These are phyloP conservation scores for Stylosanthes scabra DNA, from an alignment of 331 rosid genomes.

Conservation along the genomic window DNA sequence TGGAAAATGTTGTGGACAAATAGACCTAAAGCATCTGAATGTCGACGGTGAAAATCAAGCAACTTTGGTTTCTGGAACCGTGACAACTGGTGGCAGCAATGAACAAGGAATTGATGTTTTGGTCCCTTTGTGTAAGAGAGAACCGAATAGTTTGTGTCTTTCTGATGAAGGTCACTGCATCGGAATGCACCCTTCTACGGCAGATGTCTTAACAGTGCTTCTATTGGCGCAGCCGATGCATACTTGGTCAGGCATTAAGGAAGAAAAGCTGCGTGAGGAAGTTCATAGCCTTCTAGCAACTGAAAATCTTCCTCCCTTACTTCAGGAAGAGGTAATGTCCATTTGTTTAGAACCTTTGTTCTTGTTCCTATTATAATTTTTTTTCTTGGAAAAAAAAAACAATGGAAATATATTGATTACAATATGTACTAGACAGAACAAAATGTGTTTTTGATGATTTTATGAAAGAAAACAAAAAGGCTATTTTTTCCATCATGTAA, in stretches of 20 bases:
- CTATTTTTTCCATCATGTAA: neutral
- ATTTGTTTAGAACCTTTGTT: slow-evolving; percentile 22
- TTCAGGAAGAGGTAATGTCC: slow-evolving; percentile 76
- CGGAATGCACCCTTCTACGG: slow-evolving; percentile 74
- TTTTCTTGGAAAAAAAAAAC: neutral
- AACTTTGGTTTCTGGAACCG: slow-evolving; percentile 73
- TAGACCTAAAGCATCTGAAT: slow-evolving; percentile 55
- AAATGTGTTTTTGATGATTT: slow-evolving; percentile 6
- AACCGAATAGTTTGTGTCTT: slow-evolving; percentile 50
- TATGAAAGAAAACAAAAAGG: neutral
- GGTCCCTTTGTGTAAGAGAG: slow-evolving; percentile 62
- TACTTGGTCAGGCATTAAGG: slow-evolving; percentile 77
- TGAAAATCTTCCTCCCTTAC: slow-evolving; percentile 65
- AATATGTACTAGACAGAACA: slow-evolving; percentile 2
- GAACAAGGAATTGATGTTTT: slow-evolving; percentile 78
- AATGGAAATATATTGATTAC: neutral
- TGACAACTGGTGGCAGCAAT: slow-evolving; percentile 49
- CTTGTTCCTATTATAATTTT: slow-evolving; percentile 2
- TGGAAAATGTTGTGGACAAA: slow-evolving; percentile 52
- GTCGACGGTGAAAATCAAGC: slow-evolving; percentile 54
- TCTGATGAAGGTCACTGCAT: slow-evolving; percentile 67
- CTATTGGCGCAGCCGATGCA: slow-evolving; percentile 69
- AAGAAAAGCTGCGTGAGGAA: slow-evolving; percentile 60
- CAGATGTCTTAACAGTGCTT: slow-evolving; percentile 83
- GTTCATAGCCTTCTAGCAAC: slow-evolving; percentile 54